A percentile compares a stretch with the other conserved stretches of the same genome.
phyloP scores from a whole-genome alignment of 768 basidiomycete species.

The Mycena indigotica region DNA sequence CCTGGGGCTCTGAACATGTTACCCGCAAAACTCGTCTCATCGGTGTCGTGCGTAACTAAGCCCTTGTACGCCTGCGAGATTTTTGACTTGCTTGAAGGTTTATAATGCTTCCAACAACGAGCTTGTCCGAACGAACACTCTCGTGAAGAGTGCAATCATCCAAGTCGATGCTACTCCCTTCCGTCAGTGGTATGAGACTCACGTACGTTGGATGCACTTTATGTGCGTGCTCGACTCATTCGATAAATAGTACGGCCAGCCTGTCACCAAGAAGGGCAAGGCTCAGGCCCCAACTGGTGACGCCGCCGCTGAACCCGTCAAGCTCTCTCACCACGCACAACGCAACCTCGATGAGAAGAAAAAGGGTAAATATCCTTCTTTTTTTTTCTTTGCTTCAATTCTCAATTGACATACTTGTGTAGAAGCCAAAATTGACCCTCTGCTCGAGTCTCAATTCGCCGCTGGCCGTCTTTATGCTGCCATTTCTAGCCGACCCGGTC shows the following conservation, averaged over 20 bases:
- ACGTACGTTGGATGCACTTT: slow-evolving; percentile 62
- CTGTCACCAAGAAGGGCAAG: slow-evolving; percentile 91
- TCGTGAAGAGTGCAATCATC: slow-evolving; percentile 96
- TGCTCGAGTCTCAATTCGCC: slow-evolving; percentile 87
- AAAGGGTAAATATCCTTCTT: slow-evolving; percentile 60
- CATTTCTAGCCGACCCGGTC: slow-evolving; percentile 94
- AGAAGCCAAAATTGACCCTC: slow-evolving; percentile 90
- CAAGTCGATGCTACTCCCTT: slow-evolving; percentile 98
- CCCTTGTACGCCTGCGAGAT: background rate
- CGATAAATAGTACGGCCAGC: slow-evolving; percentile 80
- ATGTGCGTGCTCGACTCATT: slow-evolving; percentile 9
- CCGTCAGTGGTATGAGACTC: slow-evolving; percentile 99
- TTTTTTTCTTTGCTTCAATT: background rate
- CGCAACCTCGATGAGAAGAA: slow-evolving; percentile 87
- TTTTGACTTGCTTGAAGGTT: slow-evolving; percentile 52
- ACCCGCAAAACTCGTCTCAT: slow-evolving; percentile 97
- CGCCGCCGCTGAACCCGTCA: slow-evolving; percentile 64
- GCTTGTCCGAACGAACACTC: slow-evolving; percentile 98
- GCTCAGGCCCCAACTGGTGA: slow-evolving; percentile 46
- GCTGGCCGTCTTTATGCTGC: slow-evolving; percentile 94
- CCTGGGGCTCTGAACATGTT: slow-evolving; percentile 94
- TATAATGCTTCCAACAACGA: slow-evolving; percentile 99
- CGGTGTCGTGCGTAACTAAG: slow-evolving; percentile 74
- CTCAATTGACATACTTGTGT: slow-evolving; percentile 6
- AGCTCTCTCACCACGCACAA: slow-evolving; percentile 88